Conservation (phyloP, 768 basidiomycete genomes). For the Lactarius evosmus region DNA sequence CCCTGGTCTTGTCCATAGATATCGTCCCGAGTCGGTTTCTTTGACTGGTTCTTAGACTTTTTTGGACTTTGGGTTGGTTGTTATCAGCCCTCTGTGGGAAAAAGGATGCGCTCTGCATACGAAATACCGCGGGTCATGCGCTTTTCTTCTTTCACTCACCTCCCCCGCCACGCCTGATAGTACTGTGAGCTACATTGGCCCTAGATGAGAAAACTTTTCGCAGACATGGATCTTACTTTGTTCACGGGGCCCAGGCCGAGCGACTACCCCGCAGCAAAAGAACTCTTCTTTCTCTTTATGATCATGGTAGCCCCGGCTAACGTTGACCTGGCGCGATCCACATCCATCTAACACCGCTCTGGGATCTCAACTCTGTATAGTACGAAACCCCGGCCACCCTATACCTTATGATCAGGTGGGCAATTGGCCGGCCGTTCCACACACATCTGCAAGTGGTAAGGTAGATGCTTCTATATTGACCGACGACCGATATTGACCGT, state of each 20-base stretch:
- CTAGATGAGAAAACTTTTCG: conserved; percentile 35
- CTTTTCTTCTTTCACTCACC: not conserved
- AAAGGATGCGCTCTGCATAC: no score
- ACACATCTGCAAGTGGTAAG: conserved; percentile 42
- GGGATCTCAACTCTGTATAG: conserved; percentile 27
- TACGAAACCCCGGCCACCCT: conserved; percentile 27
- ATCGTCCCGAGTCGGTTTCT: conserved; percentile 9
- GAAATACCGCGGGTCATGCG: not conserved
- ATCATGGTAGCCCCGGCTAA: no score
- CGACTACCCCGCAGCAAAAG: conserved; percentile 34
- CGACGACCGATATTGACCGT: conserved; percentile 38
- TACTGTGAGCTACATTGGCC: conserved; percentile 35
- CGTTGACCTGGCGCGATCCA: conserved; percentile 26
- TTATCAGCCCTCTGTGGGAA: not conserved
- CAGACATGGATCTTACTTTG: conserved; percentile 45
- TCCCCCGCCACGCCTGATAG: not conserved
- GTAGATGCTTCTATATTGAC: conserved; percentile 40
- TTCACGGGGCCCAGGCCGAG: conserved; percentile 43
- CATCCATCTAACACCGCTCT: conserved; percentile 31
- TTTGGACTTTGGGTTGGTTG: not conserved
- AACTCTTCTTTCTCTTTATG: conserved; percentile 31
- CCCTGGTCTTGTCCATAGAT: not conserved
- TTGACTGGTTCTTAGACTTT: not conserved
- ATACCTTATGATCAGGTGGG: conserved; percentile 49
- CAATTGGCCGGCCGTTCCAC: conserved; percentile 39